A percentile compares a stretch with the other conserved stretches of the same genome.
Conservation (phyloP, 208 protist species). For the Acanthamoeba royreba region DNA sequence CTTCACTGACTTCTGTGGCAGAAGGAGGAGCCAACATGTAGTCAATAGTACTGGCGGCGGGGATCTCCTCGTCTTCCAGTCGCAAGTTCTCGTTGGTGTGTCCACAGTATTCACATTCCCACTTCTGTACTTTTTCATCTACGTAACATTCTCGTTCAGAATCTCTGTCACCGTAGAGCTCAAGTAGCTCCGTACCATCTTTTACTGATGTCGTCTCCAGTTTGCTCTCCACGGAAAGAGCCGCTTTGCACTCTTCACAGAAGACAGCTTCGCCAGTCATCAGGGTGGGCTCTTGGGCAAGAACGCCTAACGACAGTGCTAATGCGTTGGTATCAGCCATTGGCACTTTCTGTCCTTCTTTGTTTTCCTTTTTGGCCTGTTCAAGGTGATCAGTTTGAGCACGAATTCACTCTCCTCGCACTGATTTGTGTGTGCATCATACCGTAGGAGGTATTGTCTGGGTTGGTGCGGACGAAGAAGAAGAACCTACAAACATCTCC, state of each 20-base stretch:
- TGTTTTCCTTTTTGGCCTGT: background rate
- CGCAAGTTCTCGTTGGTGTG: background rate
- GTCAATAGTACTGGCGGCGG: background rate
- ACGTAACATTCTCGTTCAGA: background rate
- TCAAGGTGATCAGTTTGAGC: background rate
- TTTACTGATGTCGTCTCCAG: background rate
- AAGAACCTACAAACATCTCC: background rate
- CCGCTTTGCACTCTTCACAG: background rate
- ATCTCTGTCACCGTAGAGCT: background rate
- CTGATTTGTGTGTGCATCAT: background rate
- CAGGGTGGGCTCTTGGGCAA: background rate
- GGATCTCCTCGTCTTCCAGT: slow-evolving; percentile 26
- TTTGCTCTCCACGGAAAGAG: background rate
- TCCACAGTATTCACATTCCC: background rate
- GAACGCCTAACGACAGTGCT: background rate
- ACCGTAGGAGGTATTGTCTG: background rate
- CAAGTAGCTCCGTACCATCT: background rate
- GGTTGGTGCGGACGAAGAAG: background rate
- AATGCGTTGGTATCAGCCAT: slow-evolving; percentile 6
- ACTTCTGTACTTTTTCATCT: background rate
- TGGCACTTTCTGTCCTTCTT: background rate
- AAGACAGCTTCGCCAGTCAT: slow-evolving; percentile 24
- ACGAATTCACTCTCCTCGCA: background rate
- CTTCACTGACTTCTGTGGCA: background rate
- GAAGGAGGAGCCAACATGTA: slow-evolving; percentile 20